phyloP scores from a whole-genome alignment of 2,329 filamentous ascomycete species.

The Fusarium mangiferae region DNA sequence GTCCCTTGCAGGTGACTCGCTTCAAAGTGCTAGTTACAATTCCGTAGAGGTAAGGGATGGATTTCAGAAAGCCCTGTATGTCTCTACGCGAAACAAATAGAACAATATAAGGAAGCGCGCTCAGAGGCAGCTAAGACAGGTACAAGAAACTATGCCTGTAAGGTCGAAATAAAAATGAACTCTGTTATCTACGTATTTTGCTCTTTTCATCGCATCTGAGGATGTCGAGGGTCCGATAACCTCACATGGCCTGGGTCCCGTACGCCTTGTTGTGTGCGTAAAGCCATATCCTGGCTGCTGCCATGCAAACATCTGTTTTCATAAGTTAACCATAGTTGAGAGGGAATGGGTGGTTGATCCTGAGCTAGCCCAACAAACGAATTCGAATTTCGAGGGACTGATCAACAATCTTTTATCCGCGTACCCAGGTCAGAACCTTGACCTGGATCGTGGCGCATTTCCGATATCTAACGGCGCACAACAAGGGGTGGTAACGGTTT shows the following conservation, averaged over 20 bases:
- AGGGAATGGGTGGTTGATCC: background rate
- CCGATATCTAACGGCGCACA: conserved; percentile 29
- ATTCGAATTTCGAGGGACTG: background rate
- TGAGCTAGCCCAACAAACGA: background rate
- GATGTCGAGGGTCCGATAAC: background rate
- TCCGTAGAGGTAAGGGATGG: conserved; percentile 1
- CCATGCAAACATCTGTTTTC: background rate
- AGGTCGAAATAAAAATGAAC: background rate
- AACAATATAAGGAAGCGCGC: background rate
- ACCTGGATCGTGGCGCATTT: conserved; percentile 32
- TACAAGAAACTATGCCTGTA: background rate
- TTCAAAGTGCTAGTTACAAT: background rate
- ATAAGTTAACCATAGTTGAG: background rate
- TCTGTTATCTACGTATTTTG: background rate
- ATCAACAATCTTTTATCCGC: conserved; percentile 18
- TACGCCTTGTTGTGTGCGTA: background rate
- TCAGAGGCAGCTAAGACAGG: conserved; percentile 7
- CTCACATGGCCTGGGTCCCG: background rate
- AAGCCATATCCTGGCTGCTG: background rate
- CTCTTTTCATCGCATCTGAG: background rate
- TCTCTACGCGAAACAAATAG: conserved; percentile 27
- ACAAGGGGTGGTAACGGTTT: conserved; percentile 31
- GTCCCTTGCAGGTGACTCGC: background rate
- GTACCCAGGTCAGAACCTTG: conserved; percentile 18
- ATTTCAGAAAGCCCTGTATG: conserved; percentile 2